Conservation (phyloP, 768 basidiomycete genomes). For the Chalciporus sphaerocephalus region DNA sequence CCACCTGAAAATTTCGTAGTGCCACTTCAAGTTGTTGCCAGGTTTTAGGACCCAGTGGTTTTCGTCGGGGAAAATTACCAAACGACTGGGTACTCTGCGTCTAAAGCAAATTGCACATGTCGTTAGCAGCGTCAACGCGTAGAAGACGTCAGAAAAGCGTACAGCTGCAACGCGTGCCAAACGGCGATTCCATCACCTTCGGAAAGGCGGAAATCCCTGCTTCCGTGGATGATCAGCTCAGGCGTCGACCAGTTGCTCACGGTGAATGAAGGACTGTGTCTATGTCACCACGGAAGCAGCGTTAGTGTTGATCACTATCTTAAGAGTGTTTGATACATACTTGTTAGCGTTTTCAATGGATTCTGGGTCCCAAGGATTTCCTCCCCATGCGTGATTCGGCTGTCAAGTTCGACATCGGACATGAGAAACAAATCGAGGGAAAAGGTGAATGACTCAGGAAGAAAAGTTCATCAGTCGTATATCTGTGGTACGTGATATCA, state of each 20-base stretch:
- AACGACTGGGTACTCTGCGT: constrained; percentile 63
- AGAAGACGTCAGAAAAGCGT: constrained; percentile 26
- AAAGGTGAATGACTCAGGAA: constrained; percentile 52
- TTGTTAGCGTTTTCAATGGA: constrained; percentile 52
- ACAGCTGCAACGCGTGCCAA: constrained; percentile 86
- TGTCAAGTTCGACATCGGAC: constrained; percentile 26
- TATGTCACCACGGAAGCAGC: constrained; percentile 18
- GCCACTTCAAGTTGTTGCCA: constrained; percentile 89
- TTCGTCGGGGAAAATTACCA: constrained; percentile 85
- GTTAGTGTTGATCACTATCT: background rate
- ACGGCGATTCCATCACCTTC: constrained; percentile 81
- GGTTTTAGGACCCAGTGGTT: constrained; percentile 90
- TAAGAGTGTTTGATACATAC: constrained; percentile 30
- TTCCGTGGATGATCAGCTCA: constrained; percentile 78
- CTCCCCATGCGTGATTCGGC: constrained; percentile 88
- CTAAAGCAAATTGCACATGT: constrained; percentile 34
- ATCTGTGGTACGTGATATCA: constrained; percentile 75
- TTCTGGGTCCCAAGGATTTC: constrained; percentile 69
- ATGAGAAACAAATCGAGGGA: background rate
- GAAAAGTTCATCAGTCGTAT: constrained; percentile 86
- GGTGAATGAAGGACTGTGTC: constrained; percentile 76
- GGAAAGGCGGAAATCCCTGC: constrained; percentile 83
- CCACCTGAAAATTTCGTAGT: constrained; percentile 91
- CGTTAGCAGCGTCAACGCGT: background rate
- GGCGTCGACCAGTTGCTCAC: constrained; percentile 86